phyloP scores from a whole-genome alignment of 192 early-diverging fungal species.

The Gorgonomyces haynaldii region DNA sequence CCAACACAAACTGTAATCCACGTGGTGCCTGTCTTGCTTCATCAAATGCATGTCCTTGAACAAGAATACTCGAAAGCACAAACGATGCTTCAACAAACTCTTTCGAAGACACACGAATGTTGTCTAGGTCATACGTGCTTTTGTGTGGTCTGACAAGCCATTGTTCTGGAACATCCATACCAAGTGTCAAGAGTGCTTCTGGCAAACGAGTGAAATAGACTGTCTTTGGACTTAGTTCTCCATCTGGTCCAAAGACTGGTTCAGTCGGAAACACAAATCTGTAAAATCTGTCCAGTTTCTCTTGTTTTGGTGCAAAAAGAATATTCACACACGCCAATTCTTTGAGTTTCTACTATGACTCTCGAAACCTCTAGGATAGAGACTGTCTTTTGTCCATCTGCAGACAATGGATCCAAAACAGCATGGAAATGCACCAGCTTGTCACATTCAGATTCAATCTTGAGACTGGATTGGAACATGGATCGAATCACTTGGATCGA shows the following conservation, averaged over 20 bases:
- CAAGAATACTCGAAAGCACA: slow-evolving; percentile 68
- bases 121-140: slow-evolving; percentile 85
- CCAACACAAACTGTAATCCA: slow-evolving; percentile 81
- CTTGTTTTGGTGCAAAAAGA: neutral
- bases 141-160: slow-evolving; percentile 81
- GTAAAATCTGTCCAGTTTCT: slow-evolving; percentile 65
- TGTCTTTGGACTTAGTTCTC: slow-evolving; percentile 22
- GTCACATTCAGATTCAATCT: neutral
- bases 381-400: slow-evolving; percentile 66
- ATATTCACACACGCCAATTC: neutral
- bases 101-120: slow-evolving; percentile 58
- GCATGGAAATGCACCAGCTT: slow-evolving; percentile 20
- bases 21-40: slow-evolving; percentile 61
- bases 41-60: slow-evolving; percentile 84
- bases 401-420: slow-evolving; percentile 68
- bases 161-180: slow-evolving; percentile 73
- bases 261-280: slow-evolving; percentile 63
- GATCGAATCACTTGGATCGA: no score
- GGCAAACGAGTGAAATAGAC: slow-evolving; percentile 70
- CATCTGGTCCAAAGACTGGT: slow-evolving; percentile 49
- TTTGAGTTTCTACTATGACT: neutral
- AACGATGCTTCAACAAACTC: slow-evolving; percentile 57
- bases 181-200: slow-evolving; percentile 68
- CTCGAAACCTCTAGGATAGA: slow-evolving; percentile 47
- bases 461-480: no score